Evolutionary conservation across 1,284 basidiomycete genomes (phyloP).

Genomic region (Heterobasidion irregulare): DNA sequence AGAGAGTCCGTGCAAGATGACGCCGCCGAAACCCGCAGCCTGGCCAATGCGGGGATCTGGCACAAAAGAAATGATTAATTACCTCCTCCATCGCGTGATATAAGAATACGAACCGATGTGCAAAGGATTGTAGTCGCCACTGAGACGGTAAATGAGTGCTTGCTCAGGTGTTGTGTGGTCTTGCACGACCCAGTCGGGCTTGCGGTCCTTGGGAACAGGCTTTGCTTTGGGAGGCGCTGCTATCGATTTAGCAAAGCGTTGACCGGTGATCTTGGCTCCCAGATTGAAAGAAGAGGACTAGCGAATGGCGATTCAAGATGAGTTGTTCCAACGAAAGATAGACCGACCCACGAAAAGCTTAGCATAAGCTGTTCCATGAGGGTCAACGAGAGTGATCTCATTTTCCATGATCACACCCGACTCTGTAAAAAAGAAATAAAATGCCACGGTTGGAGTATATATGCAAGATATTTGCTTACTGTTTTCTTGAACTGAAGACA

Average conservation of each 20-base stretch:
- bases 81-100: neutral
- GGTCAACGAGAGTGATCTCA: conserved; percentile 56
- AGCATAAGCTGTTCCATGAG: conserved; percentile 57
- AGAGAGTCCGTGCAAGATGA: conserved; percentile 77
- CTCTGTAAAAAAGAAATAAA: conserved; percentile 30
- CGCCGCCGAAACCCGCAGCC: conserved; percentile 67
- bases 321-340: neutral
- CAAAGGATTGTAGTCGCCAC: conserved; percentile 80
- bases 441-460: neutral
- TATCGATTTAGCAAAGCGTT: conserved; percentile 61
- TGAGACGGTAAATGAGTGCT: conserved; percentile 71
- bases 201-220: conserved; percentile 56
- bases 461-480: conserved; percentile 35
- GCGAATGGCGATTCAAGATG: conserved; percentile 3
- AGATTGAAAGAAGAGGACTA: conserved; percentile 71
- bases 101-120: conserved; percentile 55
- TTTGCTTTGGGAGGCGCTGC: conserved; percentile 62
- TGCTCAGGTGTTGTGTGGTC: conserved; percentile 71
- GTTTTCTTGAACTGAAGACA: conserved; percentile 67
- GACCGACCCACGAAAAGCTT: conserved; percentile 53
- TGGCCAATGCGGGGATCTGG: conserved; percentile 66
- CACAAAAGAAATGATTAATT: conserved; percentile 1
- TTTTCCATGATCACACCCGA: conserved; percentile 68
- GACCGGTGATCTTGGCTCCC: conserved; percentile 64
- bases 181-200: conserved; percentile 59